Conservation (phyloP, 2,329 filamentous ascomycete genomes). For the Pseudogymnoascus destructans region DNA sequence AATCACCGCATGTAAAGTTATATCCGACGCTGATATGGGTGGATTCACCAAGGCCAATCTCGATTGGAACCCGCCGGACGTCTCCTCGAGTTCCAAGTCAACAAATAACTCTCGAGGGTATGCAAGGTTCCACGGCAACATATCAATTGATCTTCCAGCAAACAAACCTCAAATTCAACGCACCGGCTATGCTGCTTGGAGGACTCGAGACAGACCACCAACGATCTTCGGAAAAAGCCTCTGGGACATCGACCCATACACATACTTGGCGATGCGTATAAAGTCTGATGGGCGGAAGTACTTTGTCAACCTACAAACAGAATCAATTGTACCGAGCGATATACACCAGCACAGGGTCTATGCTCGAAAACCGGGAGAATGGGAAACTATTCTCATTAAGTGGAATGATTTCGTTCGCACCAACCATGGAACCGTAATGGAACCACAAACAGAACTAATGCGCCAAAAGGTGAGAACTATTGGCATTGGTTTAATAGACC, state of each 20-base stretch:
- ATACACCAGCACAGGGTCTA: constrained; percentile 89
- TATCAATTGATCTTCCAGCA: constrained; percentile 71
- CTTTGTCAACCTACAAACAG: constrained; percentile 90
- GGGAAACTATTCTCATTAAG: constrained; percentile 89
- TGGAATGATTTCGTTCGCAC: constrained; percentile 92
- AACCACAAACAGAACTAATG: constrained; percentile 84
- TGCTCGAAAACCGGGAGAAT: constrained; percentile 63
- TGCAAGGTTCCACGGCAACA: constrained; percentile 72
- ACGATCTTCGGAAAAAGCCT: constrained; percentile 77
- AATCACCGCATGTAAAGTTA: constrained; percentile 51
- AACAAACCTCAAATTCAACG: constrained; percentile 62
- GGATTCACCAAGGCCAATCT: constrained; percentile 67
- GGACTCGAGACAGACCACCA: constrained; percentile 61
- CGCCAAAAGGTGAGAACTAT: constrained; percentile 74
- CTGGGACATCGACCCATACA: constrained; percentile 85
- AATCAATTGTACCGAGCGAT: constrained; percentile 87
- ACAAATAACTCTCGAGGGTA: constrained; percentile 37
- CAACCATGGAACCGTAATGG: constrained; percentile 80
- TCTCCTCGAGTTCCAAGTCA: constrained; percentile 16
- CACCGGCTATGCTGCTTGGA: constrained; percentile 80
- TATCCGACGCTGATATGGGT: constrained; percentile 78
- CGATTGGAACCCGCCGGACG: constrained; percentile 32
- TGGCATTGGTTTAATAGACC: constrained; percentile 79
- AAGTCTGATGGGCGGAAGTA: constrained; percentile 87
- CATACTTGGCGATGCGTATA: constrained; percentile 74